These are phyloP conservation scores for Fomitopsis serialis DNA, from an alignment of 768 basidiomycete genomes.

Conservation along the genomic window DNA sequence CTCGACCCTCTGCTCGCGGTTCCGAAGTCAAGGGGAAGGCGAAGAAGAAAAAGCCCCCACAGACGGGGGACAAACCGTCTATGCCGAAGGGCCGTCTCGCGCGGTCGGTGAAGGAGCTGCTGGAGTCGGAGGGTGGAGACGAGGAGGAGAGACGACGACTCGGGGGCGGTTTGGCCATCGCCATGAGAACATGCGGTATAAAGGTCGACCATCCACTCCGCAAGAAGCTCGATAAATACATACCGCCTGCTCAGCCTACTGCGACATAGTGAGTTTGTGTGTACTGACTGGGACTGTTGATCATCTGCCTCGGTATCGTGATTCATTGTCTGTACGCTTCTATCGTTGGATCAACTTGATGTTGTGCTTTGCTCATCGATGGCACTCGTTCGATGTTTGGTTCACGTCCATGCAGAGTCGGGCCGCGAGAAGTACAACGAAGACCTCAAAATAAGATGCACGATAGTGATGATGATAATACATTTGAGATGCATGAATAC, in stretches of 20 bases:
- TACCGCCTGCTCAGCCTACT: constrained; percentile 13
- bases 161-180: constrained; percentile 44
- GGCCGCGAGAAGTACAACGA: no score
- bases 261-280: not conserved
- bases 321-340: no score
- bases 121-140: constrained; percentile 46
- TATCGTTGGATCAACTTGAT: no score
- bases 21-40: constrained; percentile 51
- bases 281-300: no score
- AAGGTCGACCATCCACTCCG: constrained; percentile 62
- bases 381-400: not conserved
- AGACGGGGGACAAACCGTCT: constrained; percentile 31
- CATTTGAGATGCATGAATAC: no score
- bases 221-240: constrained; percentile 60
- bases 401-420: no score
- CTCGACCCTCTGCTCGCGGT: constrained; percentile 62
- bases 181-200: constrained; percentile 50
- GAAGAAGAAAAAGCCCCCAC: constrained; percentile 46
- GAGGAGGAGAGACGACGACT: constrained; percentile 42
- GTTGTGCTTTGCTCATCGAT: not conserved
- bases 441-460: no score
- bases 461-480: no score
- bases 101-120: constrained; percentile 58
- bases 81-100: constrained; percentile 62
- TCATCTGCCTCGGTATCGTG: no score